Evolutionary conservation across 176 grass and related monocot genomes (phyloP).

Genomic region (Avena insularis): DNA sequence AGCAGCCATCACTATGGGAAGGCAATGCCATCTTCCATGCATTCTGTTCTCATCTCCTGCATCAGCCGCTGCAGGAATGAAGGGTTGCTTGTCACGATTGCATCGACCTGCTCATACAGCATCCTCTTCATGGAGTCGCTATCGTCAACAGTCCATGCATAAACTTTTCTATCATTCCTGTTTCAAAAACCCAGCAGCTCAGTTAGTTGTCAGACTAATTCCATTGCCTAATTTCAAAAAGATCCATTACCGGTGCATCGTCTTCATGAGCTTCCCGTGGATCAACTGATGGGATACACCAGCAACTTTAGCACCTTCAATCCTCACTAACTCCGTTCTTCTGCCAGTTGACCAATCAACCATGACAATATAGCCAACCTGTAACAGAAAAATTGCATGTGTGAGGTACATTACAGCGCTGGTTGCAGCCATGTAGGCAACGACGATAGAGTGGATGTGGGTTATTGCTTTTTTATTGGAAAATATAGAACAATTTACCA

Average conservation of each 20-base stretch:
- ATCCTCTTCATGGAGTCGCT: constrained; percentile 73
- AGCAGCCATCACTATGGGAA: constrained; percentile 51
- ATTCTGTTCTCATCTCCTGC: constrained; percentile 70
- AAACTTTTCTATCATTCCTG: constrained; percentile 80
- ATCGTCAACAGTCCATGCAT: constrained; percentile 95
- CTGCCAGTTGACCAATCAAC: constrained; percentile 63
- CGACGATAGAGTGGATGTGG: background rate
- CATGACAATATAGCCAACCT: constrained; percentile 99
- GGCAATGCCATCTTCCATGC: constrained; percentile 69
- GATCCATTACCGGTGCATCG: constrained; percentile 56
- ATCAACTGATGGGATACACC: constrained; percentile 82
- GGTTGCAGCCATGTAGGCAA: background rate
- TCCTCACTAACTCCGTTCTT: constrained; percentile 67
- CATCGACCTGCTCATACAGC: constrained; percentile 77
- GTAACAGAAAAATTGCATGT: constrained; percentile 12
- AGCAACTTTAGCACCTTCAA: constrained; percentile 79
- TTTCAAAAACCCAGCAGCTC: constrained; percentile 10
- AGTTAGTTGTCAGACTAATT: background rate
- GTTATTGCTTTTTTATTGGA: background rate
- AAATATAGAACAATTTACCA: constrained; percentile 50
- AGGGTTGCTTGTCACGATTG: constrained; percentile 87
- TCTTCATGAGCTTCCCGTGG: constrained; percentile 59
- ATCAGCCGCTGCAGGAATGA: constrained; percentile 69
- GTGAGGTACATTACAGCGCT: constrained; percentile 12
- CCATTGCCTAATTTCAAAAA: background rate